Conservation (phyloP, 2,329 filamentous ascomycete species). For the Fusarium denticulatum region DNA sequence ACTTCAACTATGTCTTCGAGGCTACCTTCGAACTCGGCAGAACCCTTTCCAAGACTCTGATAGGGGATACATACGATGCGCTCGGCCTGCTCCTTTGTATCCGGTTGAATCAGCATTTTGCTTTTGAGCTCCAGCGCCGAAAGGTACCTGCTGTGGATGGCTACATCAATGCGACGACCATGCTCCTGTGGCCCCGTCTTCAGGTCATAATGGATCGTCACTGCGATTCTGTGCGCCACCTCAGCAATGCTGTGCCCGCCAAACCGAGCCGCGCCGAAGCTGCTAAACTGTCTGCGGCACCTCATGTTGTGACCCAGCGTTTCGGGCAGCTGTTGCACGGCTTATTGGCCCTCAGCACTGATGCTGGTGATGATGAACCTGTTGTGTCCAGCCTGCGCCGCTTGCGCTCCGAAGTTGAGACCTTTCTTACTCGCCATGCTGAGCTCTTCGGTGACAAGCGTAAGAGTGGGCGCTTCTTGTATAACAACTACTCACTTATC, state of each 20-base stretch:
- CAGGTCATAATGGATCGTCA: slow-evolving; percentile 95
- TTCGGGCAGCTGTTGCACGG: slow-evolving; percentile 93
- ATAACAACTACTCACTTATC: slow-evolving; percentile 96
- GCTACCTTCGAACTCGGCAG: slow-evolving; percentile 89
- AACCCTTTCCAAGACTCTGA: slow-evolving; percentile 77
- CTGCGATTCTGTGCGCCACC: slow-evolving; percentile 81
- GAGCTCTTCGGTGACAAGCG: slow-evolving; percentile 79
- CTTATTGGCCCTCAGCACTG: slow-evolving; percentile 83
- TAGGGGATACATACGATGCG: slow-evolving; percentile 81
- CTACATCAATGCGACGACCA: slow-evolving; percentile 94
- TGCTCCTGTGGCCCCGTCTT: slow-evolving; percentile 96
- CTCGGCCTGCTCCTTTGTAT: slow-evolving; percentile 92
- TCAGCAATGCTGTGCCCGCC: slow-evolving; percentile 63
- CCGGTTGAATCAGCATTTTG: slow-evolving; percentile 89
- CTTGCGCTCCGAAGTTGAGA: slow-evolving; percentile 83
- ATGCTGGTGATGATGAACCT: slow-evolving; percentile 93
- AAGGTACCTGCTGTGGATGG: slow-evolving; percentile 89
- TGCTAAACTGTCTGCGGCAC: slow-evolving; percentile 77
- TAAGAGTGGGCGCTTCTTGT: slow-evolving; percentile 87
- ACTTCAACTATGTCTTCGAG: slow-evolving; percentile 89
- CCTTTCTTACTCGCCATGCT: slow-evolving; percentile 81
- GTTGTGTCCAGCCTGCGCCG: slow-evolving; percentile 83
- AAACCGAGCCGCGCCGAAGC: slow-evolving; percentile 59
- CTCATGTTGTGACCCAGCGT: slow-evolving; percentile 92
- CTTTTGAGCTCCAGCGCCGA: slow-evolving; percentile 91